Base-by-base conservation (phyloP, 768 basidiomycete genomes). In the Mycena epipterygia region DNA sequence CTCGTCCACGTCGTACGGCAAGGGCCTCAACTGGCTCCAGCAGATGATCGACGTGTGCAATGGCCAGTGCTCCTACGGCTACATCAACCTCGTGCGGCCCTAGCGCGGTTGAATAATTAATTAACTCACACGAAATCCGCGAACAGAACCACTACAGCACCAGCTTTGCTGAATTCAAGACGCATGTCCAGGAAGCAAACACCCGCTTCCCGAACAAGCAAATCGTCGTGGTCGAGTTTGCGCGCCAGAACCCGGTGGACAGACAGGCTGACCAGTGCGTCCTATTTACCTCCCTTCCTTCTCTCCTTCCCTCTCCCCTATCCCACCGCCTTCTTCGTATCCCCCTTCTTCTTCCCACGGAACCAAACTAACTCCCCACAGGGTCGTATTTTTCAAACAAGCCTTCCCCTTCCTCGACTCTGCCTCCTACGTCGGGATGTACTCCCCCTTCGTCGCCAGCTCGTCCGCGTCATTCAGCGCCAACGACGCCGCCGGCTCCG, bases 391-490 rank as follows among this genome's bases (percentile, higher is more conserved):
- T 71, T 82, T 82, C 74, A 16, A 76, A 55, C 65, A 81, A 29
- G 81, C 81, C 5, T 80, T 82, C 32, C 0, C 76, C 13, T 83
- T 83, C 77, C 79, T 82, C n/a, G 81, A 82, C 29, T 23, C 44
- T 2, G 71, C 78, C 7, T 41, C 76, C n/a, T 82, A 77, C 12
- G 78, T 82, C 11, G 32, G 74, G 17, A 75, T 83, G 51, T 82
- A 82, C 67, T 82, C 83, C 75, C 81, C 81, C 42, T 82, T 82
- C 71, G 33, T 83, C 27, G 81, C n/a, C n/a, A n/a, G n/a, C n/a
- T n/a, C 82, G 2, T 79, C 76, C 6, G 68, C 80, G n/a, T 76
- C 82, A 1, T 70, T 80, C 23, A 2, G 62, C 12, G 39, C 33
- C 14, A 58, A 83, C 46, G 74, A 79, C 27, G 19, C 72, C 4